These are phyloP conservation scores for Ceratobasidium sp. DNA, from an alignment of 1,284 basidiomycete species.

Conservation along the genomic window DNA sequence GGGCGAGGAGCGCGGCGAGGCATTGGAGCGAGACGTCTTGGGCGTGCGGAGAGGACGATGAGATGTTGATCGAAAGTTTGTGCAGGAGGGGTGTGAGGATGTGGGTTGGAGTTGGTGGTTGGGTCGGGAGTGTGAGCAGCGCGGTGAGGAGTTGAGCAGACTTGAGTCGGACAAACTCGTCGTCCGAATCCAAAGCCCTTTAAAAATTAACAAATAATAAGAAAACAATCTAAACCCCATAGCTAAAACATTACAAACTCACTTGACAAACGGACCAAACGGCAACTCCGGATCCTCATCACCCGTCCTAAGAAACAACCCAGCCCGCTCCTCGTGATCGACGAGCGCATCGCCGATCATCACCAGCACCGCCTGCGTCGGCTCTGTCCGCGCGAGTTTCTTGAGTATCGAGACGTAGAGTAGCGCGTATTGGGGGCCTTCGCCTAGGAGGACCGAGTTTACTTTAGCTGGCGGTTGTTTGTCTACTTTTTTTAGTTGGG, in stretches of 20 bases:
- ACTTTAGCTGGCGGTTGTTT: constrained; percentile 80
- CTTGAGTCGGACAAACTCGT: constrained; percentile 94
- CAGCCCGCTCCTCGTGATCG: constrained; percentile 83
- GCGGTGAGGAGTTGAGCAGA: constrained; percentile 89
- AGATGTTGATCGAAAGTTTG: constrained; percentile 57
- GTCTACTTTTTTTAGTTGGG: constrained; percentile 91
- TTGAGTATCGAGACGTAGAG: constrained; percentile 92
- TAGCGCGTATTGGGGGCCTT: constrained; percentile 86
- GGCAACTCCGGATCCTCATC: constrained; percentile 83
- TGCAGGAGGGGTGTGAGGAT: constrained; percentile 77
- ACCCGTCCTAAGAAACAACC: constrained; percentile 73
- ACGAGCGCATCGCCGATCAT: constrained; percentile 90
- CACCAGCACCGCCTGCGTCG: constrained; percentile 92
- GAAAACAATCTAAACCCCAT: background rate
- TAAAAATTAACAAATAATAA: background rate
- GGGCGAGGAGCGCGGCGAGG: constrained; percentile 86
- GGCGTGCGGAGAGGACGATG: constrained; percentile 71
- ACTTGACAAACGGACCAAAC: constrained; percentile 87
- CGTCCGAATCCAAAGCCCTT: constrained; percentile 87
- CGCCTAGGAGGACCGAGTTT: constrained; percentile 79
- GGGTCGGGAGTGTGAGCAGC: constrained; percentile 66
- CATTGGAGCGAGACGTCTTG: constrained; percentile 93
- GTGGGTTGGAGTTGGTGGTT: constrained; percentile 60
- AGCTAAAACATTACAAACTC: too few relatives aligned
- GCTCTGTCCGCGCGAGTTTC: constrained; percentile 93